Percentiles rank a stretch among this genome's conserved stretches.
phyloP scores from a whole-genome alignment of 106 monocot species.

The Acanthochlamys bracteata region DNA sequence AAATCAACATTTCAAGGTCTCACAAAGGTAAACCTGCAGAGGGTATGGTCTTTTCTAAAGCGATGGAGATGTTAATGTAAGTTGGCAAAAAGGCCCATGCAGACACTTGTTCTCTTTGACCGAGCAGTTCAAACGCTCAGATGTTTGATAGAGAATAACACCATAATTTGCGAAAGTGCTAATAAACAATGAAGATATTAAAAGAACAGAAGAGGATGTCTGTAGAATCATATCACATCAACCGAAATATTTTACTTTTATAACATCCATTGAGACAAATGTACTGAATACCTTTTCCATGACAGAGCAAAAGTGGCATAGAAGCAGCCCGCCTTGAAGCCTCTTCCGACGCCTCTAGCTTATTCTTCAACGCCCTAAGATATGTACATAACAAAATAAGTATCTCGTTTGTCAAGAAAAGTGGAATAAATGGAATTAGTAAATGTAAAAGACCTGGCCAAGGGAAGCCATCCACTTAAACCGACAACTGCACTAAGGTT shows the following conservation, averaged over 20 bases:
- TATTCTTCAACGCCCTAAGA: constrained; percentile 55
- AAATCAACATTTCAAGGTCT: too few species aligned
- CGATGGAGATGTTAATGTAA: too few species aligned
- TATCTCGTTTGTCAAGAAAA: not conserved
- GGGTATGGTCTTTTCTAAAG: too few species aligned
- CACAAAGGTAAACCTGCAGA: too few species aligned
- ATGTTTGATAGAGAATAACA: too few species aligned
- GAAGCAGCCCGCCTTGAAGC: constrained; percentile 63
- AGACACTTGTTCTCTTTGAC: too few species aligned
- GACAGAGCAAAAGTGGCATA: constrained; percentile 85
- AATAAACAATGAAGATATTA: too few species aligned
- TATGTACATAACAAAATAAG: not conserved
- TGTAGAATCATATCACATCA: not conserved
- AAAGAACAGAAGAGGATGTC: not conserved
- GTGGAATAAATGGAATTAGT: not conserved
- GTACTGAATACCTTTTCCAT: constrained; percentile 67
- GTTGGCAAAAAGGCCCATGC: too few species aligned
- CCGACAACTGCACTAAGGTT: constrained; percentile 64
- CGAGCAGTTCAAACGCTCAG: too few species aligned
- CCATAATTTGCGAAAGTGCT: too few species aligned
- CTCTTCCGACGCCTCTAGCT: constrained; percentile 52
- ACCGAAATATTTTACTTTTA: not conserved
- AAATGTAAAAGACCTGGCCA: constrained; percentile 42
- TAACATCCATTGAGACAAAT: not conserved
- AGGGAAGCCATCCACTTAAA: constrained; percentile 98